phyloP scores from a whole-genome alignment of 441 rosid species.

The Euphorbia celastroides region DNA sequence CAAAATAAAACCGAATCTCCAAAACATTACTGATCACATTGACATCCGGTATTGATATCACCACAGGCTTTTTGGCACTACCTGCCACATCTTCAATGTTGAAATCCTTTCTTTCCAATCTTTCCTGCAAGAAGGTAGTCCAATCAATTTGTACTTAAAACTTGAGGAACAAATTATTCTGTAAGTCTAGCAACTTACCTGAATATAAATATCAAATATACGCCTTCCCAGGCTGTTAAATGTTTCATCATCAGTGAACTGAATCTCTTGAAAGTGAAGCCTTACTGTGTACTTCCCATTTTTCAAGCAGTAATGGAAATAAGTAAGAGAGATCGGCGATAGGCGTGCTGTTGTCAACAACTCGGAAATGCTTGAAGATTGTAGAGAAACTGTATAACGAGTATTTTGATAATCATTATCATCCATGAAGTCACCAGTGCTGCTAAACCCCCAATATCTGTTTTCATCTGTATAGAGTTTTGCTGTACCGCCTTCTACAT shows the following conservation, averaged over 20 bases:
- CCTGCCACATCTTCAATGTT: slow-evolving; percentile 26
- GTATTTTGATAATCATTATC: slow-evolving; percentile 61
- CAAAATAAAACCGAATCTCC: slow-evolving; percentile 34
- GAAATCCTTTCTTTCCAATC: slow-evolving; percentile 22
- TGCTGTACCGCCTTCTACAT: slow-evolving; percentile 54
- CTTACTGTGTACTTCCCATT: slow-evolving; percentile 48
- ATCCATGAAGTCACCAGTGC: slow-evolving; percentile 79
- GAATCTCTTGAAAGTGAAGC: slow-evolving; percentile 54
- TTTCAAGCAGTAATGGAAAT: slow-evolving; percentile 54
- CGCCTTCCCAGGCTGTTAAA: slow-evolving; percentile 56
- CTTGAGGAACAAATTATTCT: neutral
- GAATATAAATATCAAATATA: slow-evolving; percentile 49
- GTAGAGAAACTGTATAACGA: slow-evolving; percentile 31
- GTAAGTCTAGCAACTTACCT: slow-evolving; percentile 30
- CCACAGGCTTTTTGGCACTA: slow-evolving; percentile 20
- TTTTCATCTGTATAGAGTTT: slow-evolving; percentile 32
- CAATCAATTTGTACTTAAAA: neutral
- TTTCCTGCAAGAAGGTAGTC: slow-evolving; percentile 23
- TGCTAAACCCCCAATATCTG: slow-evolving; percentile 68
- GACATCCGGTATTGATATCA: slow-evolving; percentile 17
- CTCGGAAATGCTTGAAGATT: slow-evolving; percentile 26
- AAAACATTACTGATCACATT: slow-evolving; percentile 24
- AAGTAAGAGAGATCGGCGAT: slow-evolving; percentile 55
- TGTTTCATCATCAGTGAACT: slow-evolving; percentile 34
- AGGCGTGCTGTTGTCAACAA: slow-evolving; percentile 47